A percentile compares a stretch with the other conserved stretches of the same genome.
Evolutionary conservation across 257 asterid species (phyloP).

Genomic region (Hygrophila difformis): DNA sequence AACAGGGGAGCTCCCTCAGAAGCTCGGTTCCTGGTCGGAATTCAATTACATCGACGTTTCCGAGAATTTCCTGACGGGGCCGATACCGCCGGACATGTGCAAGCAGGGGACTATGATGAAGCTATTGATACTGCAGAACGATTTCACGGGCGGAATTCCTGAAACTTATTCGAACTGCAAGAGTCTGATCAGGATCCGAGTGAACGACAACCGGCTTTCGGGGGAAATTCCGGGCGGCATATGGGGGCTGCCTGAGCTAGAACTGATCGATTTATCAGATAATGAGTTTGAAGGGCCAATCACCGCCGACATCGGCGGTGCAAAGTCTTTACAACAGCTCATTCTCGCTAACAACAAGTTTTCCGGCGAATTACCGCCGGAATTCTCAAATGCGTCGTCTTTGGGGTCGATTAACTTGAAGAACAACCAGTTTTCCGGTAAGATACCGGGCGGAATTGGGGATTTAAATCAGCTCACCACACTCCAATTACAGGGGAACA

Average conservation of each 20-base stretch:
- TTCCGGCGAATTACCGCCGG: conserved; percentile 50
- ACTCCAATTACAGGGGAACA: conserved; percentile 46
- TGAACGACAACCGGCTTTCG: conserved; percentile 52
- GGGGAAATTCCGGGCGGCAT: conserved; percentile 66
- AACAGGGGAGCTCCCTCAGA: conserved; percentile 53
- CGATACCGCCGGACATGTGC: conserved; percentile 89
- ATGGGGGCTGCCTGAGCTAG: conserved; percentile 61
- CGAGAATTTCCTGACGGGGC: conserved; percentile 56
- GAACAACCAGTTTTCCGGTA: conserved; percentile 54
- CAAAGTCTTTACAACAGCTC: conserved; percentile 47
- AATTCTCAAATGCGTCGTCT: conserved; percentile 36
- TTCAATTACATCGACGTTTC: conserved; percentile 66
- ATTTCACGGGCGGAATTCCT: conserved; percentile 71
- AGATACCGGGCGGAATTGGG: conserved; percentile 46
- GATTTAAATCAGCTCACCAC: conserved; percentile 39
- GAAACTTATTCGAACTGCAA: conserved; percentile 51
- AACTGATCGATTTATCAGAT: conserved; percentile 39
- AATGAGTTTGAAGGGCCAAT: conserved; percentile 58
- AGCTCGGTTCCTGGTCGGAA: conserved; percentile 67
- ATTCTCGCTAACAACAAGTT: conserved; percentile 38
- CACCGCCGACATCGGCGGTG: conserved; percentile 47
- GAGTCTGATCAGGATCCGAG: conserved; percentile 50
- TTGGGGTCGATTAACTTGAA: conserved; percentile 48
- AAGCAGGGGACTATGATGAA: conserved; percentile 47
- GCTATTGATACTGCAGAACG: conserved; percentile 53